phyloP scores from a whole-genome alignment of 305 asterid species.

The Rubia balearica region DNA sequence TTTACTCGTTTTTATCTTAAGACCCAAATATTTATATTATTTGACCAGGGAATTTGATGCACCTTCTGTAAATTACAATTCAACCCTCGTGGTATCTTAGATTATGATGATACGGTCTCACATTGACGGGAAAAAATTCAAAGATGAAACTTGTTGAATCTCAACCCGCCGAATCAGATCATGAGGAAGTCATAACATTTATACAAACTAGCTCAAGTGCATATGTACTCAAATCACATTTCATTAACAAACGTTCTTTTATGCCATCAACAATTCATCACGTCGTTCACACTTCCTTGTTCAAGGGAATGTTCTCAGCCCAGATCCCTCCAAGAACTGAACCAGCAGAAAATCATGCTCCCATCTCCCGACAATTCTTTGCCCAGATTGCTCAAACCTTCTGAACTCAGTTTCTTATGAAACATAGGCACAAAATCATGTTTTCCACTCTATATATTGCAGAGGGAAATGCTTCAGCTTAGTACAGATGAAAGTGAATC shows the following conservation, averaged over 20 bases:
- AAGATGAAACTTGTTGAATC: neutral
- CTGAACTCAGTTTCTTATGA: neutral
- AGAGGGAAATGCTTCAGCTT: neutral
- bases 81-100: too few species aligned
- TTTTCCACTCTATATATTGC: neutral
- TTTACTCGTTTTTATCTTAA: too few species aligned
- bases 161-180: neutral
- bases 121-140: too few species aligned
- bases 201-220: neutral
- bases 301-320: neutral
- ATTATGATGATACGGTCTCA: too few species aligned
- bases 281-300: neutral
- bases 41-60: too few species aligned
- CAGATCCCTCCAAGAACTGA: neutral
- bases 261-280: neutral
- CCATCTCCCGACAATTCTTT: neutral
- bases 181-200: neutral
- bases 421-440: neutral
- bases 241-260: neutral
- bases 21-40: too few species aligned
- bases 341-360: neutral
- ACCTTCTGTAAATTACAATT: too few species aligned
- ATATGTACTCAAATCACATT: neutral
- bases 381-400: neutral
- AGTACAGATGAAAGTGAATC: neutral